Conservation (phyloP, 2,329 filamentous ascomycete genomes). For the Torrubiellomyces zombiae region DNA sequence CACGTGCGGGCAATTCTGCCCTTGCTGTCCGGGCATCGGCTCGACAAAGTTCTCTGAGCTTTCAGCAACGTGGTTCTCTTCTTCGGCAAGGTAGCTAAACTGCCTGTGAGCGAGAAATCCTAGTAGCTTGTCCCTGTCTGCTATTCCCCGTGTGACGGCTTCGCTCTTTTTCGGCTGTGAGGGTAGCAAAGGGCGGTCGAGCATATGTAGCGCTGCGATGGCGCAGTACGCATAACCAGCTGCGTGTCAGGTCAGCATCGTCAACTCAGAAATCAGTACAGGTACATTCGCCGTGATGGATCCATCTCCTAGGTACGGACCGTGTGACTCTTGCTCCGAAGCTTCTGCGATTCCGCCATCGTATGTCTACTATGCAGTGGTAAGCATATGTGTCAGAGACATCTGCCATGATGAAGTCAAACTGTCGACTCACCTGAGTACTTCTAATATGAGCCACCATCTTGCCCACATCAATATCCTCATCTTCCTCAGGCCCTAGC, state of each 20-base stretch:
- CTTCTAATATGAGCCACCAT: slow-evolving; percentile 54
- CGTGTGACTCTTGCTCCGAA: slow-evolving; percentile 67
- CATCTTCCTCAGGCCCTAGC: slow-evolving; percentile 36
- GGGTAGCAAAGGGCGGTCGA: slow-evolving; percentile 41
- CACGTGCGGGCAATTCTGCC: slow-evolving; percentile 27
- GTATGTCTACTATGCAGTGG: slow-evolving; percentile 58
- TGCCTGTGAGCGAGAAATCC: slow-evolving; percentile 51
- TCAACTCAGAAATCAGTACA: slow-evolving; percentile 2
- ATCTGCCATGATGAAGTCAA: not conserved
- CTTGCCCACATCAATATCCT: slow-evolving; percentile 58
- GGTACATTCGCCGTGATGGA: not conserved
- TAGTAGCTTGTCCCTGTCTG: slow-evolving; percentile 15
- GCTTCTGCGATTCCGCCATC: slow-evolving; percentile 73
- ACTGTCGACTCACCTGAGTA: slow-evolving; percentile 34
- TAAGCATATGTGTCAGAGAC: too few relatives aligned
- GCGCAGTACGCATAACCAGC: slow-evolving; percentile 87
- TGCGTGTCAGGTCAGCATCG: slow-evolving; percentile 22
- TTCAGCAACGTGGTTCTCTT: slow-evolving; percentile 26
- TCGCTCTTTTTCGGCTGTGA: slow-evolving; percentile 6
- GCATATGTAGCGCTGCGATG: slow-evolving; percentile 57
- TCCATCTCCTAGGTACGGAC: slow-evolving; percentile 24
- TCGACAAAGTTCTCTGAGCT: slow-evolving; percentile 22
- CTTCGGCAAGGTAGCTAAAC: slow-evolving; percentile 36
- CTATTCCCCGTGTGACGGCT: slow-evolving; percentile 19
- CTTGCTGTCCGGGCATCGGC: slow-evolving; percentile 17